Conservation (phyloP, 257 asterid species). For the Solanum infundibuliforme region DNA sequence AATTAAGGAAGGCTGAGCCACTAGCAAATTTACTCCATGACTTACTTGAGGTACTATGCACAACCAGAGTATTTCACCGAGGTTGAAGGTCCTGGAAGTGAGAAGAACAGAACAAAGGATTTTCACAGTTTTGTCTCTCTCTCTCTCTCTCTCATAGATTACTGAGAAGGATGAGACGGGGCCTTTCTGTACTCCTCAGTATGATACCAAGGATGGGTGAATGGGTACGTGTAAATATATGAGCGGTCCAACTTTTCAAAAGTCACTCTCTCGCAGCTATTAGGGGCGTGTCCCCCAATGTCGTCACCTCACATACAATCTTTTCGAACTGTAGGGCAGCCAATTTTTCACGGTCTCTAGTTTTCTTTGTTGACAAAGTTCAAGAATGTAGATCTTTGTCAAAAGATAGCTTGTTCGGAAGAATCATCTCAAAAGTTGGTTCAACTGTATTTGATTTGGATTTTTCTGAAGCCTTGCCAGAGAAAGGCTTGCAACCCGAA, state of each 20-base stretch:
- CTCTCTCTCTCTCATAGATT: not conserved
- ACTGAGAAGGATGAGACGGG: not conserved
- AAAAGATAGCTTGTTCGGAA: not conserved
- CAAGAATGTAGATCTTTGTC: not conserved
- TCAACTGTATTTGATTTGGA: not conserved
- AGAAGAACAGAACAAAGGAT: not conserved
- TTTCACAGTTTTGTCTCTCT: not conserved
- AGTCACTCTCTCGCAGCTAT: not conserved
- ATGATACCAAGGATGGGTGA: not conserved
- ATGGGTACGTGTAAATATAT: not conserved
- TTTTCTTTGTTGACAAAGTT: not conserved
- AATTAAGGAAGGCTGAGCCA: not conserved
- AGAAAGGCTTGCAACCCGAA: too few species aligned
- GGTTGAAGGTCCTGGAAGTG: not conserved
- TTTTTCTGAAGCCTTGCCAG: not conserved
- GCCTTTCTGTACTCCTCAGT: not conserved
- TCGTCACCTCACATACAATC: not conserved
- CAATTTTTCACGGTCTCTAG: not conserved
- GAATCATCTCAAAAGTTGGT: not conserved
- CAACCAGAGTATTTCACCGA: not conserved
- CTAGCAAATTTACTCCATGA: not conserved
- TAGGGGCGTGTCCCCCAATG: not conserved
- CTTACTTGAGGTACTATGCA: not conserved
- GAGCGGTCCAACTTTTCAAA: not conserved
- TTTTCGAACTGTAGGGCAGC: not conserved